Base-by-base conservation (phyloP, 2,329 filamentous ascomycete genomes). In the Arthrobotrys conoides region DNA sequence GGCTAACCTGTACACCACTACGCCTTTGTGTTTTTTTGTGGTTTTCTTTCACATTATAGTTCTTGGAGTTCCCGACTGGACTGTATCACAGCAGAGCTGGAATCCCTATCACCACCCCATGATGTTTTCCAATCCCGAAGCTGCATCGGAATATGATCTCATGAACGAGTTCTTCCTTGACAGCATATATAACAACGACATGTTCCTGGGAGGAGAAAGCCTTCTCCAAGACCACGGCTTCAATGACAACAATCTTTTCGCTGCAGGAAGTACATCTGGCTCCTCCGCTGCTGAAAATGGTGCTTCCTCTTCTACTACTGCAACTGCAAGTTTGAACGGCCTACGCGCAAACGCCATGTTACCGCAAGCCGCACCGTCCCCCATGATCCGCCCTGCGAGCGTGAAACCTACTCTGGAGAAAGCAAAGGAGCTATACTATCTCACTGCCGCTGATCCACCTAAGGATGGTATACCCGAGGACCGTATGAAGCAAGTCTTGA, bases 61-160 rank as follows among this genome's bases (percentile, higher is more conserved):
- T 83, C 86, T 92, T 83, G 91, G 91, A 81, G 96, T 95, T 87
- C 93, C 93, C 86, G 92, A 94, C 83, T 95, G 93, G 91, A 85
- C 84, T 81, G 85, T 92, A 96, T 91, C 93, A 96, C 86, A 93
- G 91, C 84, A 93, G 94, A 83, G 66, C 65, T 80, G 78, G 78
- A 82, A 82, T 73, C 81, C 81, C 57, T 82, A 82, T 77, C 93
- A 97, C 85, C 92, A 93, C 76, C 96, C 93, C 83, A 98, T 96
- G 87, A 94, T 97, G 91, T 96, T 97, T 86, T 92, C 91, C 84
- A 90, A 90, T n/a, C 93, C 94, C 80, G 96, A 99, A 85, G 93
- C 97, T 82, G 94, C 92, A 79, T 96, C 96, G 86, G 96, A 99
- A 87, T 97, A 97, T 85, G 97, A 97, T 84, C 87, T 98, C 65